Base-by-base conservation (phyloP, 108 stramenopile species). In the Tribonema minus region DNA sequence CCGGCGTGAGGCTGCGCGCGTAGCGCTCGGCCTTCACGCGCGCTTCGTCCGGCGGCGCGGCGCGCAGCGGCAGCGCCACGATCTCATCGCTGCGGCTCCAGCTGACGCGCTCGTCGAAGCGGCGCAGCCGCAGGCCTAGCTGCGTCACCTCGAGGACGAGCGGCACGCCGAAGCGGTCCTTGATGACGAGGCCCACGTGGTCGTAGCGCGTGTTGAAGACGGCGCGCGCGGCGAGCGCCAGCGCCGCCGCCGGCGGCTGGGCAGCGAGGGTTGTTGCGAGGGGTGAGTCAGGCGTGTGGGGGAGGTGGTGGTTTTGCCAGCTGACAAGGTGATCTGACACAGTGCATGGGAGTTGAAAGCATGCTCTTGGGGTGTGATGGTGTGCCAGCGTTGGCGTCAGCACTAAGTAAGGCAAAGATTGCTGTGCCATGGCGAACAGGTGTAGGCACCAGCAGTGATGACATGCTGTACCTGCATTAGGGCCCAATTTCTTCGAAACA, bases 401-500 rank as follows among this genome's bases (percentile, higher is more conserved):
- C n/a, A n/a, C n/a, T 54, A 54, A 54, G 46, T 20, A 9, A 54
- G 20, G 46, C 20, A 20, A 9, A 54, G 15, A 54, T 9, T 15
- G 46, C 46, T 54, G 20, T 54, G 20, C 46, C 20, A 20, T 54
- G 20, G 9, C 46, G 20, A 9, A 54, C 9, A 9, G 9, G 46
- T 15, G 46, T 54, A 37, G 66, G 9, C 37, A 37, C 34, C 0
- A 28, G 2, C 32, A 5, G 36, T 9, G 35, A 37, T 12, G 35
- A 38, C 26, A 27, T 32, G 0, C 4, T 58, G 58, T 29, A 79
- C 77, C 77, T 67, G 77, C 77, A 79, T 68, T 12, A 68, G 23
- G 0, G 77, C 68, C 77, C 77, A 79, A 1, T 58, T 58, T 70
- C 77, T 36, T 58, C 46, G 58, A 46, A 79, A 79, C 29, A 79